Evolutionary conservation across 2,329 filamentous ascomycete species (phyloP), one percentile per base, ranked within the genome.

Genomic region (Chalaropsis ovoidea): DNA sequence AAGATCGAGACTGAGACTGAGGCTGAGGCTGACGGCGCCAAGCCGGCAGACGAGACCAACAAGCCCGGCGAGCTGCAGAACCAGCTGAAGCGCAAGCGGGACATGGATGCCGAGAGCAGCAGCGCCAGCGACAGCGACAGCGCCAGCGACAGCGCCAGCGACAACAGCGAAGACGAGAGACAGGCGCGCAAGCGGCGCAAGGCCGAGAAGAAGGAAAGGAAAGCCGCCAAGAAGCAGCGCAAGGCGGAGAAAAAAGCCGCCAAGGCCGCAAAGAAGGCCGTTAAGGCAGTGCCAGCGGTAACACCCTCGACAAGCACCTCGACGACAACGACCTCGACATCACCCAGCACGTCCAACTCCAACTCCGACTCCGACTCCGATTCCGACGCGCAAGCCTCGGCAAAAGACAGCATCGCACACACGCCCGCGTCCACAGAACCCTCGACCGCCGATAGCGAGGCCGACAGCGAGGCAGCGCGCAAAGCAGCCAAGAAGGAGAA

Each of bases 1-100:
- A 70, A 66, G 47, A 72, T 68, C 24, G 69, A 72, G 1, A 19
- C 5, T 15, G 19, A 52, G 5, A 3, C 22, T 10, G 19, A 49
- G 3, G 22, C n/a, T 56, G 66, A 69, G 61, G 42, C 60, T 27
- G 61, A 68, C 43, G 61, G 62, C 31, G 49, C 24, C 49, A 63
- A 62, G 61, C 39, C 22, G 41, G 10, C 17, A 43, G 45, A 66
- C 10, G 27, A 60, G 27, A 24, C 7, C 5, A 35, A 61, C 11
- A 27, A 43, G 7, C 13, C n/a, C 5, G 27, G 6, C 6, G 43
- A 49, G n/a, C 17, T n/a, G 13, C 17, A 47, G 42, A 49, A 47
- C 15, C 62, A 64, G 62, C 24, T 54, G 22, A 67, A 54, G 39
- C 43, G 54, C 31, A 67, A 67, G 43, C 39, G 47, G 19, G 61